A percentile compares a stretch with the other conserved stretches of the same genome.
phyloP scores from a whole-genome alignment of 1,284 basidiomycete genomes.

The Amylostereum areolatum region DNA sequence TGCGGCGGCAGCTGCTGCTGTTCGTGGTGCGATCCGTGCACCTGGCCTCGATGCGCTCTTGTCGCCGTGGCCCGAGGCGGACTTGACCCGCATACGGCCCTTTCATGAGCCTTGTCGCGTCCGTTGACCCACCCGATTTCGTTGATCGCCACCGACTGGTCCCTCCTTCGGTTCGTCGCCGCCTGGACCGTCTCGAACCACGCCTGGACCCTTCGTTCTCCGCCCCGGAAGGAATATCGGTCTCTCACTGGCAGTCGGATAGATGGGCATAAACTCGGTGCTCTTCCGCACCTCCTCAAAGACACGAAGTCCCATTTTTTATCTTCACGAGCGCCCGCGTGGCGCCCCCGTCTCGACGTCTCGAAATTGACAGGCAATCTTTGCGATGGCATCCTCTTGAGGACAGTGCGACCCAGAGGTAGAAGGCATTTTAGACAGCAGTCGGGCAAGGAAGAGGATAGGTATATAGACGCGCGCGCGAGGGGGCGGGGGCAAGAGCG shows the following conservation, averaged over 20 bases:
- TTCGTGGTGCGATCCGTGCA: constrained; percentile 8
- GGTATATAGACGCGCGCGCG: background rate
- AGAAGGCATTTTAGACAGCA: background rate
- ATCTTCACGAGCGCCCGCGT: constrained; percentile 79
- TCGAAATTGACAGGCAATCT: constrained; percentile 82
- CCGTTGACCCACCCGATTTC: constrained; percentile 26
- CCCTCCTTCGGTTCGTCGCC: constrained; percentile 34
- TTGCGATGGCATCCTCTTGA: constrained; percentile 86
- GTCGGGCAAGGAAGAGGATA: constrained; percentile 4
- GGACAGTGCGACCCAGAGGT: constrained; percentile 69
- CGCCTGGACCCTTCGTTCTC: constrained; percentile 46
- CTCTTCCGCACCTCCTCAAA: constrained; percentile 80
- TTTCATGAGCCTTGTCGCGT: constrained; percentile 28
- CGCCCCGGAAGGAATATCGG: constrained; percentile 50
- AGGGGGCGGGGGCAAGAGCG: background rate
- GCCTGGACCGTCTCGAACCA: constrained; percentile 45
- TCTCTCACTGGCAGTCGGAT: constrained; percentile 66
- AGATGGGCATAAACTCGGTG: constrained; percentile 79
- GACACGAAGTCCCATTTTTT: constrained; percentile 93
- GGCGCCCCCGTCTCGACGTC: constrained; percentile 88
- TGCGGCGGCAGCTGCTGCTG: constrained; percentile 7
- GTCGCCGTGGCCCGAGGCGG: constrained; percentile 5
- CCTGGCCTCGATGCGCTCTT: background rate
- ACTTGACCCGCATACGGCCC: constrained; percentile 24
- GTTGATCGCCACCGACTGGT: constrained; percentile 42